These are phyloP conservation scores for Ogataea salicorniae DNA, from an alignment of 805 yeast genomes.

Conservation along the genomic window DNA sequence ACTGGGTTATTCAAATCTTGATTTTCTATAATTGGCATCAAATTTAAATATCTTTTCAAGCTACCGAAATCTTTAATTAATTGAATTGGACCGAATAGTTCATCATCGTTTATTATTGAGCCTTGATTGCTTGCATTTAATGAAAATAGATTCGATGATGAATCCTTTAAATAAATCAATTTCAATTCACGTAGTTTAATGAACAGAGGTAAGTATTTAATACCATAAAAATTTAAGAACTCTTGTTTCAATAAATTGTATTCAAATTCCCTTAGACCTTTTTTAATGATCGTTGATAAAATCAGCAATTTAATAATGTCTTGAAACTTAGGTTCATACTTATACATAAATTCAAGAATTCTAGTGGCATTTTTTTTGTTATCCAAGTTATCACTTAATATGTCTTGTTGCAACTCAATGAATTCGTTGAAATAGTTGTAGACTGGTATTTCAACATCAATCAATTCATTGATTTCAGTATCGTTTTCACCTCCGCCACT, in stretches of 20 bases:
- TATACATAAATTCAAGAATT: slow-evolving; percentile 47
- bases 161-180: slow-evolving; percentile 36
- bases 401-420: slow-evolving; percentile 64
- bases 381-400: slow-evolving; percentile 50
- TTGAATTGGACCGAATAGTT: slow-evolving; percentile 16
- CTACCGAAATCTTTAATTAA: slow-evolving; percentile 31
- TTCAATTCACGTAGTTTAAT: slow-evolving; percentile 45
- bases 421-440: slow-evolving; percentile 37
- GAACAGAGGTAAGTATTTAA: slow-evolving; percentile 42
- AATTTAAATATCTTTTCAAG: slow-evolving; percentile 38
- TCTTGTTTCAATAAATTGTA: slow-evolving; percentile 49
- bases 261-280: slow-evolving; percentile 67
- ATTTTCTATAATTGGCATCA: slow-evolving; percentile 38
- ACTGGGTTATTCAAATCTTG: slow-evolving; percentile 36
- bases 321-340: slow-evolving; percentile 34
- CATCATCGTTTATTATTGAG: slow-evolving; percentile 8
- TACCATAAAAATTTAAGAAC: slow-evolving; percentile 61
- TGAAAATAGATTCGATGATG: slow-evolving; percentile 17
- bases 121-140: not conserved
- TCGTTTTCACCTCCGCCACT: slow-evolving; percentile 14
- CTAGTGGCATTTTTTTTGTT: slow-evolving; percentile 31
- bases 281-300: slow-evolving; percentile 55
- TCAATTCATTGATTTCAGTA: slow-evolving; percentile 13
- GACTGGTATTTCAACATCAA: slow-evolving; percentile 16
- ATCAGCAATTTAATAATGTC: slow-evolving; percentile 50